phyloP scores from a whole-genome alignment of 2,329 filamentous ascomycete species.

The Aspergillus novoparasiticus region DNA sequence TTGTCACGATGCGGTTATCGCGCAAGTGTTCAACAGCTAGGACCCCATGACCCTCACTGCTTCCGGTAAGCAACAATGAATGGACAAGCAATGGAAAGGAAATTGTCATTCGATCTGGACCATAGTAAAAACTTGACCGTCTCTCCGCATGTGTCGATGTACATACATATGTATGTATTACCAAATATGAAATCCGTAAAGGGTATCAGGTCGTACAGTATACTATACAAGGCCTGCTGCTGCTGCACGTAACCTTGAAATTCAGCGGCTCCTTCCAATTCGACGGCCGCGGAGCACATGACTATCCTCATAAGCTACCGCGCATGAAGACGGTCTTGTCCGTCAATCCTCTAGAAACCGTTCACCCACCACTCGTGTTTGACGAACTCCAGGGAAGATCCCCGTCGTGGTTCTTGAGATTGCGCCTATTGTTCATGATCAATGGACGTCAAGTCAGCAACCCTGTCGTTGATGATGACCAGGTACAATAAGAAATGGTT shows the following conservation, averaged over 20 bases:
- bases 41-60: background rate
- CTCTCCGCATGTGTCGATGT: background rate
- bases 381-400: background rate
- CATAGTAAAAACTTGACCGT: background rate
- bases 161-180: background rate
- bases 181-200: no score
- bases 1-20: constrained; percentile 5
- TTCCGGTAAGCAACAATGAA: background rate
- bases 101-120: background rate
- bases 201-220: background rate
- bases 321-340: no score
- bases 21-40: background rate
- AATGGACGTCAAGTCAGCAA: background rate
- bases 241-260: constrained; percentile 3
- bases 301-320: background rate
- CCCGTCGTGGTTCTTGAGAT: background rate
- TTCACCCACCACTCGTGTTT: background rate
- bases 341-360: background rate
- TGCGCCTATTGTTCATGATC: background rate
- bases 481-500: background rate
- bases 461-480: background rate
- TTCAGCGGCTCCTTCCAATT: constrained; percentile 2
- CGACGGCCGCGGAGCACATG: background rate
- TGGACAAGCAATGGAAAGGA: background rate
- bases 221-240: background rate